A percentile compares a stretch with the other conserved stretches of the same genome.
Evolutionary conservation across 768 basidiomycete genomes (phyloP).

Genomic region (Asterophora parasitica): DNA sequence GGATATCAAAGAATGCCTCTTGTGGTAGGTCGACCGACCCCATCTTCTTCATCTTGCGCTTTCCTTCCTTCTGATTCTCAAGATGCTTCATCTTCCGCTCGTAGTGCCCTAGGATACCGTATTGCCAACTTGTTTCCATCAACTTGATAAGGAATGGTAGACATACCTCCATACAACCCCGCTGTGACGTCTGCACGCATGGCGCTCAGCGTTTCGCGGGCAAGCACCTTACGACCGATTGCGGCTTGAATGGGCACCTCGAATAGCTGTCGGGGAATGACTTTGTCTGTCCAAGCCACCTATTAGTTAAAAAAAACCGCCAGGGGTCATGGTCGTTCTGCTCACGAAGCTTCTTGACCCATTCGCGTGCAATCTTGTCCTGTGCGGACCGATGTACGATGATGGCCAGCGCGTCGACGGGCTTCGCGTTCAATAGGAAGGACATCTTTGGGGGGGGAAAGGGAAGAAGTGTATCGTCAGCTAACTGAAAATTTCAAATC

Average conservation of each 20-base stretch:
- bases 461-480: not conserved
- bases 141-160: not conserved
- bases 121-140: not conserved
- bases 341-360: conserved; percentile 92
- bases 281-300: conserved; percentile 54
- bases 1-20: conserved; percentile 91
- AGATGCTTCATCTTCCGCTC: conserved; percentile 90
- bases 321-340: conserved; percentile 9
- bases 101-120: conserved; percentile 60
- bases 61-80: conserved; percentile 90
- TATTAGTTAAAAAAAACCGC: not conserved
- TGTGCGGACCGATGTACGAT: conserved; percentile 84
- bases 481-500: not conserved
- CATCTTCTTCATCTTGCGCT: conserved; percentile 82
- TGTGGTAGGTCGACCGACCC: conserved; percentile 90
- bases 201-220: conserved; percentile 84
- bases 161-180: conserved; percentile 81
- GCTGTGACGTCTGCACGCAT: conserved; percentile 91
- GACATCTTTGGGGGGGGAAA: conserved; percentile 55
- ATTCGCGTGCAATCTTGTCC: conserved; percentile 67
- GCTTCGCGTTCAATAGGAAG: conserved; percentile 83
- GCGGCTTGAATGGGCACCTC: conserved; percentile 96
- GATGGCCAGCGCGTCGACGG: conserved; percentile 90
- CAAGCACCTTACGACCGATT: conserved; percentile 81
- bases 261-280: conserved; percentile 89